Evolutionary conservation across 148 eudicot species (phyloP).

Genomic region (Suaeda aralocaspica): DNA sequence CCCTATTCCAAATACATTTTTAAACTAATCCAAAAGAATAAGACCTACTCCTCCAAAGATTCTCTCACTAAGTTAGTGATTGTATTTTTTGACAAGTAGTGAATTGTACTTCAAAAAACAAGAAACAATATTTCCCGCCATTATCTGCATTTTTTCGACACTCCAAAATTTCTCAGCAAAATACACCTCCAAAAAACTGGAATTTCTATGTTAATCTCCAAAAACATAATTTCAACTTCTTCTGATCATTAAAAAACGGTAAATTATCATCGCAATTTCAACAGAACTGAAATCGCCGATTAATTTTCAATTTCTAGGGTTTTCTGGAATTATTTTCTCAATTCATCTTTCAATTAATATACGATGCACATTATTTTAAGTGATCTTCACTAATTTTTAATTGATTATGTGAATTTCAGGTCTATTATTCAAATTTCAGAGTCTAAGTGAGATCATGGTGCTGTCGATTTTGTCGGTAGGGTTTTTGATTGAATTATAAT

Average conservation of each 20-base stretch:
- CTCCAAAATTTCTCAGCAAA: background rate
- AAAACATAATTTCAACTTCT: slow-evolving; percentile 12
- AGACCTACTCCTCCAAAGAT: too few species aligned
- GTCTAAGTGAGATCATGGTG: background rate
- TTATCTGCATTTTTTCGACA: background rate
- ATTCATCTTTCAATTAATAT: background rate
- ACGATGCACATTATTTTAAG: background rate
- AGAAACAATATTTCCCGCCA: slow-evolving; percentile 28
- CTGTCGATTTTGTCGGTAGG: slow-evolving; percentile 7
- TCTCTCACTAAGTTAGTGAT: too few species aligned
- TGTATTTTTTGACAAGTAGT: too few species aligned
- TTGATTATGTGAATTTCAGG: slow-evolving; percentile 10
- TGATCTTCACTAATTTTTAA: too few species aligned
- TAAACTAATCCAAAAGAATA: too few species aligned
- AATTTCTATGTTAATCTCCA: background rate
- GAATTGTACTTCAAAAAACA: too few species aligned
- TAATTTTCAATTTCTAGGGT: background rate
- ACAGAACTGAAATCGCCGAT: background rate
- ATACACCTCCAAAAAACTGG: background rate
- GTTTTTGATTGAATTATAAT: background rate
- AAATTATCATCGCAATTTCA: background rate
- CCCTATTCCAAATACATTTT: too few species aligned
- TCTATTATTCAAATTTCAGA: background rate
- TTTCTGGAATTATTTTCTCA: background rate
- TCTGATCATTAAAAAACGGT: background rate